A percentile compares a stretch with the other conserved stretches of the same genome.
phyloP scores from a whole-genome alignment of 2,329 filamentous ascomycete species.

The Cercospora zeae-maydis region DNA sequence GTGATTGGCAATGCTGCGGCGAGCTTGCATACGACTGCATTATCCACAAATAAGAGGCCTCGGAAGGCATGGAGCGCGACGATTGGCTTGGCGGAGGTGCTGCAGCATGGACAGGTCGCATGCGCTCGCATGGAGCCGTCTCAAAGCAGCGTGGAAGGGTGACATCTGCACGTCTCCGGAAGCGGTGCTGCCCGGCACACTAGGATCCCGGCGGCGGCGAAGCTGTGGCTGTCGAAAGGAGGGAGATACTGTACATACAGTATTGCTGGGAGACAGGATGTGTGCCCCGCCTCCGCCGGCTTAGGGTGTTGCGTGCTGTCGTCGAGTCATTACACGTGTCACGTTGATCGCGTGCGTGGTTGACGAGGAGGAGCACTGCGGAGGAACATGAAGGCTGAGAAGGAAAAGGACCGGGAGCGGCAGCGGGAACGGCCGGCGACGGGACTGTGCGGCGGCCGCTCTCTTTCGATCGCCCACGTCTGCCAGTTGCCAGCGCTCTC shows the following conservation, averaged over 20 bases:
- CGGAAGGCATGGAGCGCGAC: background rate
- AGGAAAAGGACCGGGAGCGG: too few relatives aligned
- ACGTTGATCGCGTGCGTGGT: background rate
- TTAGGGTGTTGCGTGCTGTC: background rate
- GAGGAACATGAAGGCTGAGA: too few relatives aligned
- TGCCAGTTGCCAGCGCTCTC: background rate
- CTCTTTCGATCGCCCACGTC: background rate
- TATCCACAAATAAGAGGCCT: constrained; percentile 8
- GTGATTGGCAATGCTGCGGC: constrained; percentile 11
- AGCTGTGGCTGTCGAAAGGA: constrained; percentile 7
- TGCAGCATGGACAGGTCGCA: constrained; percentile 6
- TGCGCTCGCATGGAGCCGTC: constrained; percentile 7
- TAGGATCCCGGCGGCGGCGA: constrained; percentile 5
- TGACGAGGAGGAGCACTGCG: background rate
- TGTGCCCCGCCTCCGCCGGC: background rate
- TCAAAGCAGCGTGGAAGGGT: constrained; percentile 13
- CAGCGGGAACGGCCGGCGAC: too few relatives aligned
- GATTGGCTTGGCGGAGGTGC: constrained; percentile 9
- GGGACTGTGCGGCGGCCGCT: background rate
- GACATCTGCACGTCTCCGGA: constrained; percentile 21
- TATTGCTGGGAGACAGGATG: too few relatives aligned
- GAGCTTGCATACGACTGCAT: constrained; percentile 10
- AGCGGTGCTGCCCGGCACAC: background rate
- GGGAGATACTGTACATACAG: background rate
- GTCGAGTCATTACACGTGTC: background rate